Conservation (phyloP, 108 stramenopile species). For the Discostella stelligeroides region DNA sequence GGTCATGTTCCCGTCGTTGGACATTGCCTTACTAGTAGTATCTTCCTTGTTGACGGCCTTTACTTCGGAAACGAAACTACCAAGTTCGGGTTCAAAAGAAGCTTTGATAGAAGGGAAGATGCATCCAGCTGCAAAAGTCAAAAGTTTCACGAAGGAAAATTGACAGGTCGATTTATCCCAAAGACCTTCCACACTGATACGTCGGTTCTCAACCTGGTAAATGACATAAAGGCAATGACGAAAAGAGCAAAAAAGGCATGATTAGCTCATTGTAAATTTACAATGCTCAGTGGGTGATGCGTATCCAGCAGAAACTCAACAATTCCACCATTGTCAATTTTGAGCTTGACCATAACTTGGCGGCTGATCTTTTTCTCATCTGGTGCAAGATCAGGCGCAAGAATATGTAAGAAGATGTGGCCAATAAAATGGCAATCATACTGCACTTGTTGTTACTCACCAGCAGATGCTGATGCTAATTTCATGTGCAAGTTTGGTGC, state of each 20-base stretch:
- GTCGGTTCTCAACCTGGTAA: slow-evolving; percentile 52
- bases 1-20: too few species aligned
- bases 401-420: too few species aligned
- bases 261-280: too few species aligned
- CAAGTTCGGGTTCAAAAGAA: too few species aligned
- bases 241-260: too few species aligned
- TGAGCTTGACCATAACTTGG: slow-evolving; percentile 64
- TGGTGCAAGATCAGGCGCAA: too few species aligned
- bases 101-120: too few species aligned
- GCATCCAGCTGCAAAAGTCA: slow-evolving; percentile 43
- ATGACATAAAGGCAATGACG: neutral
- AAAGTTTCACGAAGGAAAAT: slow-evolving; percentile 56
- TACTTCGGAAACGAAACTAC: too few species aligned
- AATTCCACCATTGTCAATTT: slow-evolving; percentile 47
- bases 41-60: neutral
- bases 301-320: too few species aligned
- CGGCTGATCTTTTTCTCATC: slow-evolving; percentile 28
- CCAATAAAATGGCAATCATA: too few species aligned
- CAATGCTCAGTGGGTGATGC: too few species aligned
- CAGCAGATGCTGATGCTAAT: slow-evolving; percentile 42
- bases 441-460: slow-evolving; percentile 26
- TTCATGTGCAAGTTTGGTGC: slow-evolving; percentile 54
- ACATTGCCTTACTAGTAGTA: too few species aligned
- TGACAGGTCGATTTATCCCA: slow-evolving; percentile 18
- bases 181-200: slow-evolving; percentile 58